Percentiles rank a stretch among this genome's conserved stretches.
phyloP scores from a whole-genome alignment of 169 alveolate species.

The Babesia caballi region DNA sequence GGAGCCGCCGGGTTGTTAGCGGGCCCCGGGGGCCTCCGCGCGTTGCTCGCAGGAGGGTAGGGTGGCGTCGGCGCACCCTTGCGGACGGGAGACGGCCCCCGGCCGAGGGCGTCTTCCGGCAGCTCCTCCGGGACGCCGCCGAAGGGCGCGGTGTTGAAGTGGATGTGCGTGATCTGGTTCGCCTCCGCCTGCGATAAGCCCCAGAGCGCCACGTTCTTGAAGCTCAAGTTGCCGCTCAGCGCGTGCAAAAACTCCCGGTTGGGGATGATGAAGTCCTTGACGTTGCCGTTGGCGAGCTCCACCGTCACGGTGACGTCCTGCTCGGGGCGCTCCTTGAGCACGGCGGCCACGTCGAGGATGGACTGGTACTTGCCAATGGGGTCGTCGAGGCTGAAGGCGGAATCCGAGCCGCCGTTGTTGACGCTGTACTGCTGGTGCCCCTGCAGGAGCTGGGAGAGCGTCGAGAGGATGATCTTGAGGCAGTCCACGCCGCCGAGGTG shows the following conservation, averaged over 20 bases:
- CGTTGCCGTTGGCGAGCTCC: constrained; percentile 47
- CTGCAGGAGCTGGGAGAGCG: constrained; percentile 49
- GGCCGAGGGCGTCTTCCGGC: background rate
- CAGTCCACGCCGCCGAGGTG: constrained; percentile 61
- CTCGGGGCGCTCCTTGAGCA: constrained; percentile 32
- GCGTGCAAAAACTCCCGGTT: constrained; percentile 60
- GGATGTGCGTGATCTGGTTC: constrained; percentile 36
- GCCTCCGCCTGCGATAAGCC: constrained; percentile 62
- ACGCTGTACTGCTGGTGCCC: constrained; percentile 57
- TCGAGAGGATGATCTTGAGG: constrained; percentile 49
- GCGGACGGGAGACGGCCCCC: background rate
- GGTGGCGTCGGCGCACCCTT: background rate
- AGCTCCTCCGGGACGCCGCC: constrained; percentile 21
- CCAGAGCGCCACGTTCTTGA: constrained; percentile 55
- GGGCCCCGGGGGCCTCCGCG: background rate
- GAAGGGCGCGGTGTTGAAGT: constrained; percentile 36
- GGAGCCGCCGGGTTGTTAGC: background rate
- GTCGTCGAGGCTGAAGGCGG: constrained; percentile 18
- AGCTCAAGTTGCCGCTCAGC: constrained; percentile 50
- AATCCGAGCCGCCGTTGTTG: constrained; percentile 12
- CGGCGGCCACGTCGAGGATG: constrained; percentile 11
- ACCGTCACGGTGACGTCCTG: constrained; percentile 29
- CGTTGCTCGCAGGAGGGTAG: background rate
- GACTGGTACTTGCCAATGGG: constrained; percentile 35
- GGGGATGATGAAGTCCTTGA: constrained; percentile 28